Conservation (phyloP, 2,329 filamentous ascomycete genomes). For the Diplodia intermedia region DNA sequence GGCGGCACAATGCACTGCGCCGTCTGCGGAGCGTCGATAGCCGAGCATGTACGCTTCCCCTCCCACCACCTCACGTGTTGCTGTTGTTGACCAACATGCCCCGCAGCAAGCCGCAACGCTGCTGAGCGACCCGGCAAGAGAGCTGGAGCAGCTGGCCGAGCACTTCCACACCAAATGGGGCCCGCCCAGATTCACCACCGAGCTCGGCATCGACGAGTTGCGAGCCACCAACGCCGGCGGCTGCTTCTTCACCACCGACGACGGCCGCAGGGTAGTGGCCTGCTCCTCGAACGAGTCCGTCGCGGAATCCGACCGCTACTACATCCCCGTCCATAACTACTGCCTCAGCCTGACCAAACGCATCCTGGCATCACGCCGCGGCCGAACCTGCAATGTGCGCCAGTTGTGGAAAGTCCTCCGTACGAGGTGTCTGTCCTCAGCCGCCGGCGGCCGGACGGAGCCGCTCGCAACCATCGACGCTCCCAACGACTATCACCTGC, state of each 20-base stretch:
- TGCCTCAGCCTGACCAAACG: not conserved
- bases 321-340: constrained; percentile 7
- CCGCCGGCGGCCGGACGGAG: not conserved
- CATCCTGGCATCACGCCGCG: not conserved
- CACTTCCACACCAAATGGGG: constrained; percentile 8
- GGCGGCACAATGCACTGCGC: not conserved
- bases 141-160: not conserved
- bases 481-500: not conserved
- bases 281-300: not conserved
- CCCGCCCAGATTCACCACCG: constrained; percentile 1
- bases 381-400: not conserved
- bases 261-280: not conserved
- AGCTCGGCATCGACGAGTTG: not conserved
- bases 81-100: not conserved
- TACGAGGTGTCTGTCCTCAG: not conserved
- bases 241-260: not conserved
- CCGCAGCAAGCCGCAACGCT: not conserved
- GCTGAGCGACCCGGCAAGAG: not conserved
- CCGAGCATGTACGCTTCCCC: not conserved
- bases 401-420: constrained; percentile 19
- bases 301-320: not conserved
- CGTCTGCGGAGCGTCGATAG: not conserved
- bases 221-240: not conserved
- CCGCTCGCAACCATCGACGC: not conserved
- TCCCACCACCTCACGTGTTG: not conserved